phyloP scores from a whole-genome alignment of 371 early-diverging fungal species.

The Polyrhizophydium stewartii region DNA sequence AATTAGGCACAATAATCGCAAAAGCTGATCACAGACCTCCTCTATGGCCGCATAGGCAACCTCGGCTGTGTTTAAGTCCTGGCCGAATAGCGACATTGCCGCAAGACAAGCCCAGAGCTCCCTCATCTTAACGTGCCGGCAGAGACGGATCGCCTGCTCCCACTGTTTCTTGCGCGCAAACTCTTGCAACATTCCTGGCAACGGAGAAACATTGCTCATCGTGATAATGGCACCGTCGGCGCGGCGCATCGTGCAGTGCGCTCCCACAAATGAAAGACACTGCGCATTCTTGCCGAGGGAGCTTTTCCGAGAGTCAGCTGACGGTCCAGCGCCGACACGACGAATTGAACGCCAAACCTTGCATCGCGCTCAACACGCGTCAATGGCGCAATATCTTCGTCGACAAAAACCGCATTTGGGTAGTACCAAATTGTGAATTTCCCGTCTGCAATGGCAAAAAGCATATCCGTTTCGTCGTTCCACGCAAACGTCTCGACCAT shows the following conservation, averaged over 20 bases:
- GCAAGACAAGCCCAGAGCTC: constrained; percentile 55
- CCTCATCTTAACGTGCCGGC: constrained; percentile 40
- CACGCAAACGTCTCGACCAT: constrained; percentile 50
- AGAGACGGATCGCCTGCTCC: constrained; percentile 50
- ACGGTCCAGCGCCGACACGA: no score
- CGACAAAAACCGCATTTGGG: constrained; percentile 50
- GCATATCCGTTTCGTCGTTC: constrained; percentile 45
- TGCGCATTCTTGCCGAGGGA: constrained; percentile 44
- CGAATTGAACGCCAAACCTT: constrained; percentile 27
- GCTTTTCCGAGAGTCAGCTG: constrained; percentile 15
- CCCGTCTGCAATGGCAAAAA: constrained; percentile 42
- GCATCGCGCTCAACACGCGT: constrained; percentile 41
- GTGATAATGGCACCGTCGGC: constrained; percentile 47
- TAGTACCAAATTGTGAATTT: constrained; percentile 47
- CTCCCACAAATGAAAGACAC: constrained; percentile 36
- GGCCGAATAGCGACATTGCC: constrained; percentile 41
- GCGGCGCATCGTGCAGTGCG: constrained; percentile 40
- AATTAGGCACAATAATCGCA: no score
- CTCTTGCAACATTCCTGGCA: constrained; percentile 46
- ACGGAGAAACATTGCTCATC: constrained; percentile 45
- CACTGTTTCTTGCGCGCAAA: constrained; percentile 46
- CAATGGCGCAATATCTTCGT: constrained; percentile 42
- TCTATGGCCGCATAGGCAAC: constrained; percentile 55
- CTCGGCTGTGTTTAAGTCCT: constrained; percentile 55
- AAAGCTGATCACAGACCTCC: constrained; percentile 31